phyloP scores from a whole-genome alignment of 176 grass and related monocot species.

The Miscanthus lutarioriparius region DNA sequence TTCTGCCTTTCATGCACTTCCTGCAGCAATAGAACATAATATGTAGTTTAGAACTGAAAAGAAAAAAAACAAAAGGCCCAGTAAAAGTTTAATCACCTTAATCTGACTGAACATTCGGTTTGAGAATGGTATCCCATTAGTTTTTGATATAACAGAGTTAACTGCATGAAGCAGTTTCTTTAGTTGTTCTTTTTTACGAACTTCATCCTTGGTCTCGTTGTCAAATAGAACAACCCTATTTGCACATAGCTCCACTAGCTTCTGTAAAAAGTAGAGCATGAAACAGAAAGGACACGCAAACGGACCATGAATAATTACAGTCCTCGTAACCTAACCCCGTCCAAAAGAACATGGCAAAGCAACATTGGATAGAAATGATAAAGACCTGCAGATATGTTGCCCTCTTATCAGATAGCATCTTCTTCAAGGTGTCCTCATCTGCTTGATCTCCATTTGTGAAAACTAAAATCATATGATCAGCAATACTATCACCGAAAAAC shows the following conservation, averaged over 20 bases:
- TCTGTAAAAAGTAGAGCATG: conserved; percentile 18
- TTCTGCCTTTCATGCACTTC: conserved; percentile 45
- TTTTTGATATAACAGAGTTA: conserved; percentile 45
- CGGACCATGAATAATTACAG: background rate
- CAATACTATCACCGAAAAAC: conserved; percentile 60
- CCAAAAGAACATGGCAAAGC: background rate
- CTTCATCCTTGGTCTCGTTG: conserved; percentile 44
- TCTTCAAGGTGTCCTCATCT: conserved; percentile 12
- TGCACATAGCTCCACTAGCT: conserved; percentile 46
- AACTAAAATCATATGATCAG: conserved; percentile 43
- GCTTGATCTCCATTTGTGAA: conserved; percentile 68
- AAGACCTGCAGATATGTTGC: conserved; percentile 11
- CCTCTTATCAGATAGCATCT: background rate
- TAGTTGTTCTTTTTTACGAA: conserved; percentile 28
- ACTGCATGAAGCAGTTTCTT: conserved; percentile 40
- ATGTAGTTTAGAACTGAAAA: background rate
- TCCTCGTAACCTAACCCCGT: background rate
- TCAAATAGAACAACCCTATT: conserved; percentile 65
- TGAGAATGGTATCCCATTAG: conserved; percentile 53
- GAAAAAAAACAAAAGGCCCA: background rate
- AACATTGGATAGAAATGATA: background rate
- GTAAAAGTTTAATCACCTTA: conserved; percentile 40
- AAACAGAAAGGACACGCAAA: background rate
- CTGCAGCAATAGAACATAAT: conserved; percentile 23
- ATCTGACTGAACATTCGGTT: conserved; percentile 50